Base-by-base conservation (phyloP, 176 grass and related monocot species). In the Juncus inflexus region DNA sequence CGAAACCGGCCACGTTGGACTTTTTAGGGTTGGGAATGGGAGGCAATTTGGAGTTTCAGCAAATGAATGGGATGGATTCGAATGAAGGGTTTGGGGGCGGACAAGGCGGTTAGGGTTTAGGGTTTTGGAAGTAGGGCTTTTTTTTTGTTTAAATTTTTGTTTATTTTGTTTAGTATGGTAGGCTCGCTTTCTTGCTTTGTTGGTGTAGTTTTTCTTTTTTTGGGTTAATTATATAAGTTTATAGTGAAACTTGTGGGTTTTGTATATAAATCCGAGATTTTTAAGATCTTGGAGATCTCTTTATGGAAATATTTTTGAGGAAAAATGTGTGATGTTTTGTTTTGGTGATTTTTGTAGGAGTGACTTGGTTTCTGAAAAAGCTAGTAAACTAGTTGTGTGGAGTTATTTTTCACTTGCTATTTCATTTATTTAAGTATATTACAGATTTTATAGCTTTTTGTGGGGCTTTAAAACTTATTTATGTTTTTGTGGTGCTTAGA, bases 1-100 rank as follows among this genome's bases (percentile, higher is more conserved):
- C 72, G 5, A 99, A 99, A 64, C 94, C 94, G 3, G 89, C 94
- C 0, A 99, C 94, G 0, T 65, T 99, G 45, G 94, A 99, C 38
- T 92, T 99, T 63, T 69, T 92, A 42, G 94, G 89, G 0, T 80
- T 99, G 1, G 89, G 85, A 4, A 89, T 99, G 85, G 86, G 85
- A 55, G 82, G 72, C 2, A 70, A 79, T 3, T 85, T 76, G 1
- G 80, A 77, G 5, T 38, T 80, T 0, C 82, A 74, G 36, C 87
- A 87, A 6, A 82, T 99, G 37, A 74, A 82, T n/a, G 74, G 77
- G 1, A 62, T 89, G 12, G 74, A 90, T 70, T 79, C 91, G 67
- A 75, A 82, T 13, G 52, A 72, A 0, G 87, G 83, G 9, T 86
- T 83, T 57, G 72, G 43, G 8, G 61, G 50, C 3, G 74, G 63